These are phyloP conservation scores for Aureobasidium sp. DNA, from an alignment of 2,329 filamentous ascomycete species.

Conservation along the genomic window DNA sequence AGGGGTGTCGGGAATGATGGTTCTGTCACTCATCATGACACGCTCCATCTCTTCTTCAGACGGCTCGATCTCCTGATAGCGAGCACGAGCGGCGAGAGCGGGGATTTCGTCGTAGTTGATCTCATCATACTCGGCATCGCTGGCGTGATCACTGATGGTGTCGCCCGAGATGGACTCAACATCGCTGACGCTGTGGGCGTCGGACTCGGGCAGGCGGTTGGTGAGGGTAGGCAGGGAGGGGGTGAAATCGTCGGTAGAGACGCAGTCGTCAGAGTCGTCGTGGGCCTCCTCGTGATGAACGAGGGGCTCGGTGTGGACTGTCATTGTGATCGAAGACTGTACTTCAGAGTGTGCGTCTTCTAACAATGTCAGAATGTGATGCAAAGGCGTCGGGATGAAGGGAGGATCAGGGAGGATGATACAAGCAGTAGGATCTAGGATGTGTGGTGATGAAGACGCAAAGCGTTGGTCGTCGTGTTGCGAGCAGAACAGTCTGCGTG, in stretches of 20 bases:
- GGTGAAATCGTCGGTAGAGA: background rate
- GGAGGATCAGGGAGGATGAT: background rate
- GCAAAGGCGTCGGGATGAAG: background rate
- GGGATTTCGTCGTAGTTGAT: constrained; percentile 11
- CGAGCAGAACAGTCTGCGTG: background rate
- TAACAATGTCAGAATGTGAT: background rate
- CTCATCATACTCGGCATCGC: constrained; percentile 5
- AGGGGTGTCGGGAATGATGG: constrained; percentile 1
- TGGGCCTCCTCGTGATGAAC: background rate
- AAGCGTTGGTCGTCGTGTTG: constrained; percentile 4
- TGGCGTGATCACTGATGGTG: constrained; percentile 2
- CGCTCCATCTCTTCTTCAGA: constrained; percentile 7
- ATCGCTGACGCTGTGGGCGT: constrained; percentile 4
- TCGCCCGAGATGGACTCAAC: constrained; percentile 4
- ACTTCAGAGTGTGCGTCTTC: background rate
- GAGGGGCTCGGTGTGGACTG: background rate
- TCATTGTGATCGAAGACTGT: background rate
- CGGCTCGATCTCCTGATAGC: background rate
- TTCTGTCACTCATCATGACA: constrained; percentile 9
- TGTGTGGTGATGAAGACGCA: background rate
- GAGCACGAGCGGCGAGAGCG: background rate
- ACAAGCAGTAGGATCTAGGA: background rate
- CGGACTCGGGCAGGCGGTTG: background rate
- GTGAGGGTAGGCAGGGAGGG: constrained; percentile 3
- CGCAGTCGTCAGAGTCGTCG: background rate